These are phyloP conservation scores for Urtica urens DNA, from an alignment of 306 rosid species.

Conservation along the genomic window DNA sequence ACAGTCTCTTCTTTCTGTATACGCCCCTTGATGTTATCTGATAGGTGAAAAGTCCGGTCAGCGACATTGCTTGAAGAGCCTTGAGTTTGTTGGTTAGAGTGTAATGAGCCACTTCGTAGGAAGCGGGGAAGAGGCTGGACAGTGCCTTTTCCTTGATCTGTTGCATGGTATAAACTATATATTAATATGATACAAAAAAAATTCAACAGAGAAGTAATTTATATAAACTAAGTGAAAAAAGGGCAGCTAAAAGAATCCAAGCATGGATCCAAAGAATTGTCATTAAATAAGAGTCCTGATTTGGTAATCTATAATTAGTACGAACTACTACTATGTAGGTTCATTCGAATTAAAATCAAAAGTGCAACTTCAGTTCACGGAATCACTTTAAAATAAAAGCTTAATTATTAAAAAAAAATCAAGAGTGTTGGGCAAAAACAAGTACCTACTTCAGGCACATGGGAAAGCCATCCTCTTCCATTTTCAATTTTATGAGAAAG, in stretches of 20 bases:
- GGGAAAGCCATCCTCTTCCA: slow-evolving; percentile 42
- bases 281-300: not conserved
- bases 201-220: too few species aligned
- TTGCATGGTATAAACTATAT: too few species aligned
- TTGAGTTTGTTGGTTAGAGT: slow-evolving; percentile 41
- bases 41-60: slow-evolving; percentile 32
- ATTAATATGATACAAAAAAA: too few species aligned
- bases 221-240: too few species aligned
- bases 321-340: too few species aligned
- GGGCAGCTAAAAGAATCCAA: too few species aligned
- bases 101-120: slow-evolving; percentile 37
- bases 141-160: slow-evolving; percentile 50
- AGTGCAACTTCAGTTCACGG: too few species aligned
- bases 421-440: slow-evolving; percentile 12
- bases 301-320: too few species aligned
- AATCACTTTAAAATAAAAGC: too few species aligned
- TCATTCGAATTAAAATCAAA: too few species aligned
- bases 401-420: not conserved
- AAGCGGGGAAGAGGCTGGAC: slow-evolving; percentile 31
- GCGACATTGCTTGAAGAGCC: slow-evolving; percentile 30
- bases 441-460: slow-evolving; percentile 58
- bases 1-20: slow-evolving; percentile 44
- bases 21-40: slow-evolving; percentile 36
- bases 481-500: slow-evolving; percentile 38
- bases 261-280: too few species aligned